Conservation (phyloP, 2,329 filamentous ascomycete genomes). For the Calonectria hawksworthii region DNA sequence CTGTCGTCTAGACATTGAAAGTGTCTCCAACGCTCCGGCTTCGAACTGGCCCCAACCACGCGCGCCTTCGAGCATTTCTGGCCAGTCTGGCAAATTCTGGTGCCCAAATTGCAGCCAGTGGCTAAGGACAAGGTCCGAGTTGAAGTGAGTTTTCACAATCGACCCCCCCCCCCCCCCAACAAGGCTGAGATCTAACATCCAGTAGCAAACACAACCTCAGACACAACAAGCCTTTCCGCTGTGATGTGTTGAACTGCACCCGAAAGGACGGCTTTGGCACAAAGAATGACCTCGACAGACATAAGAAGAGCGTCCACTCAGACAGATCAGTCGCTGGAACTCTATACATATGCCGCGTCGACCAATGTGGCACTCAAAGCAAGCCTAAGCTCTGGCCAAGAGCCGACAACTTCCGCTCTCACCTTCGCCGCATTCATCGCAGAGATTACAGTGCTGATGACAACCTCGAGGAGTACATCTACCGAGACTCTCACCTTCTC, state of each 20-base stretch:
- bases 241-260: slow-evolving; percentile 68
- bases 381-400: slow-evolving; percentile 80
- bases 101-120: slow-evolving; percentile 57
- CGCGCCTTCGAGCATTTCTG: slow-evolving; percentile 35
- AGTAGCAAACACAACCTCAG: slow-evolving; percentile 80
- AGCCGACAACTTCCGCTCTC: slow-evolving; percentile 88
- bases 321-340: slow-evolving; percentile 52
- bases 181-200: slow-evolving; percentile 36
- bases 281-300: slow-evolving; percentile 84
- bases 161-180: not conserved
- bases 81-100: slow-evolving; percentile 36
- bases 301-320: slow-evolving; percentile 80
- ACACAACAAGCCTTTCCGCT: slow-evolving; percentile 78
- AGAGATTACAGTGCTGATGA: slow-evolving; percentile 53
- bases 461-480: slow-evolving; percentile 54
- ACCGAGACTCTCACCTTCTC: slow-evolving; percentile 33
- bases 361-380: slow-evolving; percentile 39
- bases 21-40: slow-evolving; percentile 3
- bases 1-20: slow-evolving; percentile 35
- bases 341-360: slow-evolving; percentile 45
- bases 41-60: slow-evolving; percentile 25
- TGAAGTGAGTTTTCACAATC: slow-evolving; percentile 59
- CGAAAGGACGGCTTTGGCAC: slow-evolving; percentile 81
- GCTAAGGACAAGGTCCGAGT: slow-evolving; percentile 67
- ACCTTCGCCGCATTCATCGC: slow-evolving; percentile 78